These are phyloP conservation scores for Laburnicola sp. DNA, from an alignment of 2,329 filamentous ascomycete genomes.

Conservation along the genomic window DNA sequence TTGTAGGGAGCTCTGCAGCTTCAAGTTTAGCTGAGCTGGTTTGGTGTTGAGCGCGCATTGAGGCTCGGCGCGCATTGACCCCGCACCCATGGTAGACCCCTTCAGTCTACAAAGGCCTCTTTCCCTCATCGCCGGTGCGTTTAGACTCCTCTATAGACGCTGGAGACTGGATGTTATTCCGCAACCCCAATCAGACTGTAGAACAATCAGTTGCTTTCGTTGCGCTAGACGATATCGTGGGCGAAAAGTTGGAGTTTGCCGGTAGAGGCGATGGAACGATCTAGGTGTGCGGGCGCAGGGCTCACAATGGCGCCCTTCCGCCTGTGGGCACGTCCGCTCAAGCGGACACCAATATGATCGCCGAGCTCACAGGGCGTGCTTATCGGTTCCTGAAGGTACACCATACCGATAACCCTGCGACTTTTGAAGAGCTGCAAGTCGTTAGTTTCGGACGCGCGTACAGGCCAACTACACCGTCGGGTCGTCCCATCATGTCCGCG, in stretches of 20 bases:
- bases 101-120: neutral
- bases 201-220: neutral
- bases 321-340: neutral
- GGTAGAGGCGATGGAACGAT: conserved; percentile 4
- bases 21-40: too few species aligned
- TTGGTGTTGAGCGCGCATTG: too few species aligned
- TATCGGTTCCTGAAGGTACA: neutral
- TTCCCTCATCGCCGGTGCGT: neutral
- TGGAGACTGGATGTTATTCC: conserved; percentile 3
- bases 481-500: neutral
- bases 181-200: neutral
- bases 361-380: neutral
- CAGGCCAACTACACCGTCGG: neutral
- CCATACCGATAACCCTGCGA: neutral
- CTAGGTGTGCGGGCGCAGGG: neutral
- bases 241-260: conserved; percentile 3
- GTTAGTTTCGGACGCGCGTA: neutral
- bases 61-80: too few species aligned
- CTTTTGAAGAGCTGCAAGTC: neutral
- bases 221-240: neutral
- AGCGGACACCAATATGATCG: neutral
- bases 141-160: neutral
- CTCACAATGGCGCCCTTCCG: neutral
- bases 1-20: too few species aligned
- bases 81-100: too few species aligned